Base-by-base conservation (phyloP, 805 yeast genomes). In the Ogataea polymorpha region DNA sequence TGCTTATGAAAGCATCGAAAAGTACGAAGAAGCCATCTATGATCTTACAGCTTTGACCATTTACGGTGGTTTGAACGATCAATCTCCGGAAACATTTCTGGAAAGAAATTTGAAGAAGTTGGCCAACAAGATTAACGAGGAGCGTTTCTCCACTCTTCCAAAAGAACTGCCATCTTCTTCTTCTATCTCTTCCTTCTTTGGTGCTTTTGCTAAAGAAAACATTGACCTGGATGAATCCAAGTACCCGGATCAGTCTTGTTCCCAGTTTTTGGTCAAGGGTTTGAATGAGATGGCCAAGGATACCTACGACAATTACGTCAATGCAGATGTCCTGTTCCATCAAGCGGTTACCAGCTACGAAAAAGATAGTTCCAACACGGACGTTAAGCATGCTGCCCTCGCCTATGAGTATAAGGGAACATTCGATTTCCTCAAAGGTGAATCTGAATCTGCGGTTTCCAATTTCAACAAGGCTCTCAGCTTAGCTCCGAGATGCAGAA, bases 21-120 rank as follows among this genome's bases (percentile, higher is more conserved):
- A 75, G 50, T 89, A 76, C 65, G 77, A 79, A 33, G 95, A 90
- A 44, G 90, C 99, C 32, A 82, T 88, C 78, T 80, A 82, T 64
- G 99, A 93, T 66, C 76, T 86, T 63, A 90, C 97, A 39, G 89
- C 95, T 2, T 76, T 90, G 54, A 82, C 96, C 36, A 77, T 93
- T 45, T 78, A 80, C 61, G 93, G 93, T 43, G 93, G 93, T 31
- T 82, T 86, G 67, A 50, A 50, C 32, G 86, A 86, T 61, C 80
- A 81, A 57, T 73, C 86, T 17, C 75, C 85, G 45, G 96, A 89
- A 66, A 74, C 77, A 50, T 76, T 86, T 48, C 77, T 93, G 58
- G 98, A 93, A 70, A 80, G 96, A 63, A 88, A 86, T 37, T 76
- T 91, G 71, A 79, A 78, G 62, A 79, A 81, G 58, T 88, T 80